phyloP scores from a whole-genome alignment of 2,329 filamentous ascomycete genomes.

The Aspergillus luchuensis region DNA sequence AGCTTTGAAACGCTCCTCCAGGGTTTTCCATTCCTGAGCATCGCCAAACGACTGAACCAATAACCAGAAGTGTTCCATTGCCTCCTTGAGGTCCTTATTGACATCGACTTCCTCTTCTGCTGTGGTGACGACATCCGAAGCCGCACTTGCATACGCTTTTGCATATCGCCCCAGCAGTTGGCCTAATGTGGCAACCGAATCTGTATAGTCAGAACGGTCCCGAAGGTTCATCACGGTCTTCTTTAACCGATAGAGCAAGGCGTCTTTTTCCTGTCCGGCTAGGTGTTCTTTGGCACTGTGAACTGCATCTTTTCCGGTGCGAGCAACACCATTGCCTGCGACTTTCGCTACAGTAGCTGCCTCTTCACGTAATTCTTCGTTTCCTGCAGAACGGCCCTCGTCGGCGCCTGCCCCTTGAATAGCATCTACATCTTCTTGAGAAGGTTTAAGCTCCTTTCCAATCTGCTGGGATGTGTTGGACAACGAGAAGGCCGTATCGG shows the following conservation, averaged over 20 bases:
- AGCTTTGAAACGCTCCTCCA: conserved; percentile 68
- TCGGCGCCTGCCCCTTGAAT: conserved; percentile 50
- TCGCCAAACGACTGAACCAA: conserved; percentile 81
- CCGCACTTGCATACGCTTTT: conserved; percentile 71
- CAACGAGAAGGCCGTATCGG: conserved; percentile 78
- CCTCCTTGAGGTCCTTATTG: conserved; percentile 74
- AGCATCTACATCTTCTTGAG: conserved; percentile 60
- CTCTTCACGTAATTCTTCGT: conserved; percentile 64
- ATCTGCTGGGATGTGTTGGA: conserved; percentile 74
- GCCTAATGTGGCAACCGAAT: conserved; percentile 79
- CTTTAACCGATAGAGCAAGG: conserved; percentile 74
- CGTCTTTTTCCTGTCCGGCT: conserved; percentile 69
- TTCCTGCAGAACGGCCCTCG: conserved; percentile 55
- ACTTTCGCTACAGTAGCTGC: conserved; percentile 54
- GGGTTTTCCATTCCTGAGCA: conserved; percentile 70
- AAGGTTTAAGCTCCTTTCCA: conserved; percentile 72
- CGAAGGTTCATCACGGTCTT: conserved; percentile 72
- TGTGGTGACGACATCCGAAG: conserved; percentile 66
- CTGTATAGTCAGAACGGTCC: conserved; percentile 76
- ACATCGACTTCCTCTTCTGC: conserved; percentile 71
- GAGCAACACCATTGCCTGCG: conserved; percentile 38
- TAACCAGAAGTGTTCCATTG: conserved; percentile 77
- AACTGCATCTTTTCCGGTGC: conserved; percentile 59
- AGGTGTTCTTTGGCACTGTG: conserved; percentile 75
- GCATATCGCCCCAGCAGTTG: conserved; percentile 77